phyloP scores from a whole-genome alignment of 345 rosid genomes.

The Passiflora organensis region DNA sequence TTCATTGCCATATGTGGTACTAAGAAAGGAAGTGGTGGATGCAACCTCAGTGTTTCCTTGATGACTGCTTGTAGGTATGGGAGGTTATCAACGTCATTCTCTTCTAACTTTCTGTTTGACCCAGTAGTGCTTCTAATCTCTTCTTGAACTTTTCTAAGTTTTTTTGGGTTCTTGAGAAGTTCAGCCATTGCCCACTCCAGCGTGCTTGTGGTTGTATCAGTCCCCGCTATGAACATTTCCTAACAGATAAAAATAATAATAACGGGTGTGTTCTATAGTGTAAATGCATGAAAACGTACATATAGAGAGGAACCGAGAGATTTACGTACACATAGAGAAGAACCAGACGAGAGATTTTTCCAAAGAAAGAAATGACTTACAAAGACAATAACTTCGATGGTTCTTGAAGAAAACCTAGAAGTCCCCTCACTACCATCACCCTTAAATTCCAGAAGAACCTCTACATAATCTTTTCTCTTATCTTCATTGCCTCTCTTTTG shows the following conservation, averaged over 20 bases:
- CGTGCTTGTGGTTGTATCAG: conserved; percentile 82
- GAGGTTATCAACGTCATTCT: conserved; percentile 47
- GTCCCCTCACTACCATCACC: conserved; percentile 51
- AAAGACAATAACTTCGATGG: conserved; percentile 61
- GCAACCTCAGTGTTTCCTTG: conserved; percentile 71
- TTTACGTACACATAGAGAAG: no score
- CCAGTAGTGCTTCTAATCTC: conserved; percentile 43
- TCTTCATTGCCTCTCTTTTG: neutral
- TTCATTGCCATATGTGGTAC: conserved; percentile 81
- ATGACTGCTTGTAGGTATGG: conserved; percentile 66
- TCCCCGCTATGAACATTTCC: conserved; percentile 89
- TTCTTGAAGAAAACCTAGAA: conserved; percentile 42
- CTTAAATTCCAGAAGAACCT: conserved; percentile 72
- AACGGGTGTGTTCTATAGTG: neutral
- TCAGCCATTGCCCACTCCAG: conserved; percentile 91
- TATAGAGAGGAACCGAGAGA: no score
- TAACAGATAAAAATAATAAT: neutral
- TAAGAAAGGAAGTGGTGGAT: conserved; percentile 71
- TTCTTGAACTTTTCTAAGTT: conserved; percentile 40
- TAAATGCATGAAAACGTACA: neutral
- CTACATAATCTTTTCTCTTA: conserved; percentile 55
- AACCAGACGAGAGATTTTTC: neutral
- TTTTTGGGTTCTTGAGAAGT: conserved; percentile 49
- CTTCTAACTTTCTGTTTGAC: conserved; percentile 39
- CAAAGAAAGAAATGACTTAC: conserved; percentile 31